Base-by-base conservation (phyloP, 2,329 filamentous ascomycete genomes). In the Pleoardoris graminearum region DNA sequence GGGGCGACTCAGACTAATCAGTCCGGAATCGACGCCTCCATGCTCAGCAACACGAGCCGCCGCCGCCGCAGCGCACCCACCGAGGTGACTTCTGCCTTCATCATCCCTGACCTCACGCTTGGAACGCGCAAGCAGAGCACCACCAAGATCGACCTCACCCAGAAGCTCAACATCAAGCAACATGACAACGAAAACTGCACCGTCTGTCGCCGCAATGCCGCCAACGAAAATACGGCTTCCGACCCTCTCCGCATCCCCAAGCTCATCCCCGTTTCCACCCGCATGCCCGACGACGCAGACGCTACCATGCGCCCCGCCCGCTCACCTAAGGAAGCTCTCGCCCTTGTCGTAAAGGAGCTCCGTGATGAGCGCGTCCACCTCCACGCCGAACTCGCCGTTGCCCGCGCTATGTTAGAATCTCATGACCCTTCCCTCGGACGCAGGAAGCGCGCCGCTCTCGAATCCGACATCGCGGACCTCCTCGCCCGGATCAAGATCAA, bases 361-460 rank as follows among this genome's bases (percentile, higher is more conserved):
- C 81, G 90, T 61, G 90, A 95, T 68, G 91, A 96, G 71, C 82
- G 92, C 38, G 80, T 82, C 11, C 89, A 95, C 68, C 75, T 95
- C 48, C 88, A 89, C 72, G 80, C 88, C 60, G 81, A 87, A 63
- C 81, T 91, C n/a, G 77, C 81, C 0, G 59, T 80, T 29, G 81
- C 84, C 52, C 83, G 88, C 62, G 78, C 78, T 3, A 75, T 81
- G 32, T 71, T 91, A 72, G 85, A 85, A 58, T 77, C 77, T 19
- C 83, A 85, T 51, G 87, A 94, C 38, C 62, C 61, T n/a, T 70
- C 69, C 43, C 69, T 89, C 19, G 85, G 84, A 50, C 85, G 84
- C 58, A 82, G 84, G 29, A 83, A 86, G 62, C 83, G 89, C 54
- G 82, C 85, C 55, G 74, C 76, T 3, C 72, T 91, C 48, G 81